Conservation (phyloP, 768 basidiomycete genomes). For the Trametes elegans region DNA sequence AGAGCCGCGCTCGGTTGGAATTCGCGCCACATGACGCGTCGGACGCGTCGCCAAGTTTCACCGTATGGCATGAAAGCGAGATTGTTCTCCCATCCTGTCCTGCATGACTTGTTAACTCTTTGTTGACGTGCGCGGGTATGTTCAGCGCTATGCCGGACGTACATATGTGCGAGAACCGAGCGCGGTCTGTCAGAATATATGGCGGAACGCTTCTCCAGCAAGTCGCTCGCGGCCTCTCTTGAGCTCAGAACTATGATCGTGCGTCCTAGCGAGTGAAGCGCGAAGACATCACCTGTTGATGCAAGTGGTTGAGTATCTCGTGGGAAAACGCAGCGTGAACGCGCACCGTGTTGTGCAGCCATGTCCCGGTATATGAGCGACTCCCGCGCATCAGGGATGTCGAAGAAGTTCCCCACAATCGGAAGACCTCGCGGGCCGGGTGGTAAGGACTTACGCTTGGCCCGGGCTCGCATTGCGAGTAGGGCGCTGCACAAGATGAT, state of each 20-base stretch:
- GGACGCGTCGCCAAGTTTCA: background rate
- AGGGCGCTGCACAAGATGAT: too few relatives aligned
- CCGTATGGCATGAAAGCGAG: constrained; percentile 3
- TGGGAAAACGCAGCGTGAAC: background rate
- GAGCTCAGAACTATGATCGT: constrained; percentile 23
- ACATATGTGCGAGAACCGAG: background rate
- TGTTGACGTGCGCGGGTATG: too few relatives aligned
- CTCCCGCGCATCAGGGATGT: background rate
- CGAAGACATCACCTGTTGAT: constrained; percentile 19
- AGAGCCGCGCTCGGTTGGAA: background rate
- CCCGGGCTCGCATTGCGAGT: too few relatives aligned
- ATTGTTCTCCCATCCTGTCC: constrained; percentile 4
- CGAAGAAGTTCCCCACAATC: constrained; percentile 25
- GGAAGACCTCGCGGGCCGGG: constrained; percentile 23
- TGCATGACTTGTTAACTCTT: too few relatives aligned
- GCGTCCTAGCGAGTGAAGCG: constrained; percentile 13
- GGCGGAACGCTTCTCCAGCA: constrained; percentile 27
- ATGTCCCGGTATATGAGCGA: background rate
- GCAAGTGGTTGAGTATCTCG: background rate
- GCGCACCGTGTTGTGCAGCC: background rate
- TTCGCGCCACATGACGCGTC: constrained; percentile 2
- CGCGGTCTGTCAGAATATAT: constrained; percentile 23
- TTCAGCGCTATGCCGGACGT: too few relatives aligned
- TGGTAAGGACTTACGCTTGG: too few relatives aligned
- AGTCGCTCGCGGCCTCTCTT: constrained; percentile 16